Base-by-base conservation (phyloP, 192 early-diverging fungal genomes). In the Coemansia sp. region DNA sequence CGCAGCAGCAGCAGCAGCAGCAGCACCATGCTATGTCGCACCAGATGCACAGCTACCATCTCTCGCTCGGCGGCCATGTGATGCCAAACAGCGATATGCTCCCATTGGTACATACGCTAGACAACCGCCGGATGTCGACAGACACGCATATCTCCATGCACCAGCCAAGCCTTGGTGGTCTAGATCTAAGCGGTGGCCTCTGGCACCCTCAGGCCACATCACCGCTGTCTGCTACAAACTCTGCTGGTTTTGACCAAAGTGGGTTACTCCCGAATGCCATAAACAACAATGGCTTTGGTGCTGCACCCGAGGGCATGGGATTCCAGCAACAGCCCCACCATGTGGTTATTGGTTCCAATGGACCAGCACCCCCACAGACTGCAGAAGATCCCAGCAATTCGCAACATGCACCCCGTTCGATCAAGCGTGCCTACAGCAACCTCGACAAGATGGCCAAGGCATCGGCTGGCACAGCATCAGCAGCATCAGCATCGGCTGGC, bases 131-230 rank as follows among this genome's bases (percentile, higher is more conserved):
- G 17, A 35, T 57, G 45, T 58, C 56, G 11, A n/a, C n/a, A n/a
- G n/a, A n/a, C n/a, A n/a, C n/a, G n/a, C n/a, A n/a, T n/a, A n/a
- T n/a, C n/a, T n/a, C n/a, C n/a, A n/a, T n/a, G 47, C 40, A 5
- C 39, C 46, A 15, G 30, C 48, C 41, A 38, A 15, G 14, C 27
- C 58, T 37, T 22, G 25, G 18, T 33, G 41, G 20, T 1, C 28
- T 57, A 35, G 55, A 65, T 39, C 33, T 64, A 1, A 56, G 61
- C 28, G 61, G 53, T 15, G 48, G 53, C 1, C 37, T 64, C 18
- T 64, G 61, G 61, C 36, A 42, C 20, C 37, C 6, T 5, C 30
- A 32, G 30, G 11, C 30, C 30, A 11, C 11, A 32, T 8, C 30
- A 5, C 30, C 30, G 11, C 30, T 32, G 5, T 32, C 30, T 11